A percentile compares a stretch with the other conserved stretches of the same genome.
These are phyloP conservation scores for Phytophthora constricta DNA, from an alignment of 352 stramenopile genomes.

Conservation along the genomic window DNA sequence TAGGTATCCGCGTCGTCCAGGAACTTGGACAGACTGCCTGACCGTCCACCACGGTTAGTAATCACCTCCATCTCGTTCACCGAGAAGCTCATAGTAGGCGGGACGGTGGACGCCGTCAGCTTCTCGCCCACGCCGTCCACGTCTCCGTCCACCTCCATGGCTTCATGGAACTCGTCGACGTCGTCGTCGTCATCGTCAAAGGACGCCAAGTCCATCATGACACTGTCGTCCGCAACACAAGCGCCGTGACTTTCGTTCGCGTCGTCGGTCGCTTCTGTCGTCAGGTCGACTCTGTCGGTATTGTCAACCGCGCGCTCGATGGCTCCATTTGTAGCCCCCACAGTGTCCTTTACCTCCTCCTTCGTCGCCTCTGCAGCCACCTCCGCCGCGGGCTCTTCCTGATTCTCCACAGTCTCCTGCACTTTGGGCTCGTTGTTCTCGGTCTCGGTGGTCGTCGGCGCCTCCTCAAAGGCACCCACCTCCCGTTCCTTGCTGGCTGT, in stretches of 20 bases:
- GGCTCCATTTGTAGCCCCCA: background rate
- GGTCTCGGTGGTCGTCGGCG: background rate
- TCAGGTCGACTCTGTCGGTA: conserved; percentile 20
- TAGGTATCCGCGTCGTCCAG: conserved; percentile 78
- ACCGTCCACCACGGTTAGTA: conserved; percentile 72
- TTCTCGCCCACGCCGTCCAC: conserved; percentile 38
- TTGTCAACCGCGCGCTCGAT: no score
- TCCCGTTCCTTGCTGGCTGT: background rate
- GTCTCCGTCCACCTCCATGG: conserved; percentile 44
- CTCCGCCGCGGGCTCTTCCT: background rate
- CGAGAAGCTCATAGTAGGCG: conserved; percentile 73
- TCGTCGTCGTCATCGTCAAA: conserved; percentile 44
- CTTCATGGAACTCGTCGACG: conserved; percentile 58
- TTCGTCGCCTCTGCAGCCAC: background rate
- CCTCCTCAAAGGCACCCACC: background rate
- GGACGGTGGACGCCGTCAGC: conserved; percentile 34
- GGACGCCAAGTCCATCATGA: conserved; percentile 30
- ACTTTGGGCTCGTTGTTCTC: conserved; percentile 16
- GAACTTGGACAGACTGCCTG: conserved; percentile 82
- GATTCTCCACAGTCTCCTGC: background rate
- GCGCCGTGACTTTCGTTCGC: conserved; percentile 20
- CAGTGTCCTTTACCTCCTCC: background rate
- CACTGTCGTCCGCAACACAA: background rate
- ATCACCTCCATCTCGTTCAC: conserved; percentile 89
- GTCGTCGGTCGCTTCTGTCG: conserved; percentile 6